Base-by-base conservation (phyloP, 352 stramenopile species). In the Ophiocytium majus region DNA sequence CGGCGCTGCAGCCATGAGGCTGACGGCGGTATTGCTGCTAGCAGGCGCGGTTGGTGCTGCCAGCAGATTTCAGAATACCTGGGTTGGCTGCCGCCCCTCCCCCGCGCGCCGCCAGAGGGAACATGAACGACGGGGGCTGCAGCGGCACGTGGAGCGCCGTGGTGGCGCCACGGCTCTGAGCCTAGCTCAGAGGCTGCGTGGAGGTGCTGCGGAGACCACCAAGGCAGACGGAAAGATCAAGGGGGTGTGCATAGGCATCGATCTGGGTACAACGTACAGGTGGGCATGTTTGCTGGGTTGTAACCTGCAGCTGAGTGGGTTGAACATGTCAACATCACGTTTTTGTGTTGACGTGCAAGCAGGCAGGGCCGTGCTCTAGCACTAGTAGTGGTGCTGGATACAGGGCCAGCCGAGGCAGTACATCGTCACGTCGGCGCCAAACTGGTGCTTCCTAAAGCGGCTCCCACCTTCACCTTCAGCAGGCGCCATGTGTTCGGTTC, bases 261-360 rank as follows among this genome's bases (percentile, higher is more conserved):
- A 97, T 90, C 89, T 97, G 81, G 96, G 96, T 88, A 98, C 96
- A 37, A 99, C 96, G 0, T 98, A 98, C 92, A 89, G 83, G 86
- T 89, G 34, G 9, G 82, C n/a, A 63, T 37, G 28, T 80, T 19
- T 71, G 43, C 28, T n/a, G n/a, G n/a, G n/a, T n/a, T n/a, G n/a
- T 71, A 23, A 31, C 57, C 0, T 71, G 57, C 57, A 1, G 57
- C 31, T 31, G 57, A 31, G 57, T 0, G 31, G 31, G 23, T 71
- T 71, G 23, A n/a, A n/a, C n/a, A n/a, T n/a, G n/a, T n/a, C n/a
- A n/a, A n/a, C n/a, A n/a, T n/a, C n/a, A n/a, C n/a, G n/a, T n/a
- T n/a, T n/a, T n/a, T n/a, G n/a, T n/a, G n/a, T n/a, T n/a, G n/a
- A n/a, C n/a, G n/a, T n/a, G n/a, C n/a, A n/a, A n/a, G n/a, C n/a